Evolutionary conservation across 306 rosid genomes (phyloP).

Genomic region (Cyclanthera cordifolia): DNA sequence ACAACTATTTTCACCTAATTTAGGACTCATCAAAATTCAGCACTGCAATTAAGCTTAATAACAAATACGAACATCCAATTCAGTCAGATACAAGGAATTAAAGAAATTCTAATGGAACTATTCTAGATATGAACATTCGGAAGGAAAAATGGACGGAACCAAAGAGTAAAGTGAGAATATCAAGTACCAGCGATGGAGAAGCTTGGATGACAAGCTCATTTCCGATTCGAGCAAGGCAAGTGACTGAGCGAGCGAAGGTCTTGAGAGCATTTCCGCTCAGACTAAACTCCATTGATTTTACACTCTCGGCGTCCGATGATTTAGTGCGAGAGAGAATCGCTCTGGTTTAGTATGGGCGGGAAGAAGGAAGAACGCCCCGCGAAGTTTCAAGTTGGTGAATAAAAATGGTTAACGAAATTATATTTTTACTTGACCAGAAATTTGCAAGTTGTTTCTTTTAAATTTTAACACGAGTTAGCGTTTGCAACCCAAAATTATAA

Average conservation of each 20-base stretch:
- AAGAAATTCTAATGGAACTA: not conserved
- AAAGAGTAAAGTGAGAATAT: not conserved
- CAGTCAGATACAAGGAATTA: not conserved
- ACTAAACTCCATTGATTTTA: constrained; percentile 43
- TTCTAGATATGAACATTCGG: not conserved
- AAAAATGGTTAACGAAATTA: not conserved
- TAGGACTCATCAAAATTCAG: not conserved
- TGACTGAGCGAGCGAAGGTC: constrained; percentile 75
- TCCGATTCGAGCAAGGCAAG: constrained; percentile 83
- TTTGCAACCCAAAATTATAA: no score
- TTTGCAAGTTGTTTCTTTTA: not conserved
- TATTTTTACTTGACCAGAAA: no score
- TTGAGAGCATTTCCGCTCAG: constrained; percentile 64
- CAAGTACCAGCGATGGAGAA: constrained; percentile 58
- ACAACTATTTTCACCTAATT: not conserved
- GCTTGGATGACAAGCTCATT: constrained; percentile 81
- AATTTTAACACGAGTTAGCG: no score
- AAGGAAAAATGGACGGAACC: not conserved
- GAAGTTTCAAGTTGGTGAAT: not conserved
- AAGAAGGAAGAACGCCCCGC: not conserved
- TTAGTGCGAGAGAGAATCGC: not conserved
- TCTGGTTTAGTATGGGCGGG: not conserved
- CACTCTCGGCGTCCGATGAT: not conserved
- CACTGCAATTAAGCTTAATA: not conserved
- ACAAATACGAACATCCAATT: not conserved